Percentiles rank a stretch among this genome's conserved stretches.
Conservation (phyloP, 345 rosid species). For the Gossypium longicalyx region DNA sequence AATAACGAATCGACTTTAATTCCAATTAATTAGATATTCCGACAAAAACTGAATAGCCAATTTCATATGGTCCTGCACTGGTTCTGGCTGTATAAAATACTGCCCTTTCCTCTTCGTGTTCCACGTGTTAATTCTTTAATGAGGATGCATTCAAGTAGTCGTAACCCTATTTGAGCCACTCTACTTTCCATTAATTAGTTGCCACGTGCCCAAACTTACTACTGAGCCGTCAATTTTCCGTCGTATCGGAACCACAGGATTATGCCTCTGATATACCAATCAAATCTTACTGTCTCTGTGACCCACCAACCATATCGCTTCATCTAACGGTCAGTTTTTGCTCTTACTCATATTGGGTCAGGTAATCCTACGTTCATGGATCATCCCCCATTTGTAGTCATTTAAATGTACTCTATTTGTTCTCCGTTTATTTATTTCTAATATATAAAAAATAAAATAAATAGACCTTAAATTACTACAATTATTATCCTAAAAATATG, state of each 20-base stretch:
- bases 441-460: background rate
- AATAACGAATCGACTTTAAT: too few species aligned
- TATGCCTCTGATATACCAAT: too few species aligned
- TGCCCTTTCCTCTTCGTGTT: background rate
- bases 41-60: too few species aligned
- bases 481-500: background rate
- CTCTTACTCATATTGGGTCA: background rate
- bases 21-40: too few species aligned
- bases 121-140: background rate
- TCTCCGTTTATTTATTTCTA: background rate
- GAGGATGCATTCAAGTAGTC: background rate
- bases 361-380: slow-evolving; percentile 2
- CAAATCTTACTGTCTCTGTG: background rate
- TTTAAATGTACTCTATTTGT: too few species aligned
- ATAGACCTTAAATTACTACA: background rate
- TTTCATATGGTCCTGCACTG: background rate
- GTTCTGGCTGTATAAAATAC: background rate
- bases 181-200: background rate
- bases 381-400: background rate
- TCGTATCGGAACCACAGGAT: too few species aligned
- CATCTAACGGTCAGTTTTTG: background rate
- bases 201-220: background rate
- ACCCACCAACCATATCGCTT: background rate
- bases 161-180: background rate
- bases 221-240: too few species aligned